A percentile compares a stretch with the other conserved stretches of the same genome.
phyloP scores from a whole-genome alignment of 2,329 filamentous ascomycete species.

The Fusarium verticillioides region DNA sequence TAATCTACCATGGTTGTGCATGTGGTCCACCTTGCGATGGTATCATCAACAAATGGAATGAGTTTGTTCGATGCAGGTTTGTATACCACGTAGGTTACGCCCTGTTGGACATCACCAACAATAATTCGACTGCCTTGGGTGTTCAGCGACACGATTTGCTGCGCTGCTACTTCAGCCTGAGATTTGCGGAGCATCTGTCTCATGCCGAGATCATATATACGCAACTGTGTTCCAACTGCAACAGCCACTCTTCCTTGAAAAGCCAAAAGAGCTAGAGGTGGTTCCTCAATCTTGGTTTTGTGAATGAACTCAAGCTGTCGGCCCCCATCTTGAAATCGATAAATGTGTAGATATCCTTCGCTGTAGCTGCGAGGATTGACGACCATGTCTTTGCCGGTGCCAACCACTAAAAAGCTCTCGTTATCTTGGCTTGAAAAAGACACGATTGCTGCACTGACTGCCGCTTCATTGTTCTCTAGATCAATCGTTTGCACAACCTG shows the following conservation, averaged over 20 bases:
- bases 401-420: slow-evolving; percentile 91
- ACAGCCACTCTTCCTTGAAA: slow-evolving; percentile 92
- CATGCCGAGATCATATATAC: slow-evolving; percentile 93
- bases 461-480: slow-evolving; percentile 89
- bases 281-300: slow-evolving; percentile 92
- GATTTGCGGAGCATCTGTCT: slow-evolving; percentile 92
- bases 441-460: slow-evolving; percentile 85
- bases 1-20: slow-evolving; percentile 96
- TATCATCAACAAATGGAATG: slow-evolving; percentile 94
- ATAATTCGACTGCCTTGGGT: slow-evolving; percentile 92
- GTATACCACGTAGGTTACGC: slow-evolving; percentile 91
- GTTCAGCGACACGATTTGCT: slow-evolving; percentile 87
- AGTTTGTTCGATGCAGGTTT: slow-evolving; percentile 91
- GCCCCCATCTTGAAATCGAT: slow-evolving; percentile 89
- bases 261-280: slow-evolving; percentile 86
- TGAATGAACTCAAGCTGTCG: slow-evolving; percentile 92
- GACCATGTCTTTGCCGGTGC: slow-evolving; percentile 90
- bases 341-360: slow-evolving; percentile 90
- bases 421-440: slow-evolving; percentile 89
- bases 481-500: slow-evolving; percentile 81
- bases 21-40: slow-evolving; percentile 89
- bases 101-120: slow-evolving; percentile 92
- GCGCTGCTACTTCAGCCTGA: slow-evolving; percentile 80
- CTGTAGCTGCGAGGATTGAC: slow-evolving; percentile 80
- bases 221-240: slow-evolving; percentile 84